Evolutionary conservation across 106 monocot species (phyloP).

Genomic region (Narthecium ossifragum): DNA sequence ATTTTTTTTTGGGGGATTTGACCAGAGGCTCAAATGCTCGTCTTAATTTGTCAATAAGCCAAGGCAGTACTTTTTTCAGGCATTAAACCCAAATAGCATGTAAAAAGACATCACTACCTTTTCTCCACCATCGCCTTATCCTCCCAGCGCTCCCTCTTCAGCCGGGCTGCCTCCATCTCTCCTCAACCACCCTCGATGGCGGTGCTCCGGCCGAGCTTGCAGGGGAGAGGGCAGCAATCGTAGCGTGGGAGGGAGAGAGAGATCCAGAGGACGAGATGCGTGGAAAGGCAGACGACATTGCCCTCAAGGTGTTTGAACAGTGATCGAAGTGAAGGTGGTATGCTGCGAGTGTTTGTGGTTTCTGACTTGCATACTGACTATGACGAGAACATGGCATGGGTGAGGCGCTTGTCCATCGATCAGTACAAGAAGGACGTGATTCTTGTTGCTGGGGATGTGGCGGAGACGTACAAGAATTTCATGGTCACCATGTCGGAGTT

Average conservation of each 20-base stretch:
- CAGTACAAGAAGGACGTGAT: constrained; percentile 44
- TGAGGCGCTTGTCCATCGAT: constrained; percentile 32
- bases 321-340: constrained; percentile 7
- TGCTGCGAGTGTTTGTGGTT: constrained; percentile 36
- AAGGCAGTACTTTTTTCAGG: too few relatives aligned
- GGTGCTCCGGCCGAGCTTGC: too few relatives aligned
- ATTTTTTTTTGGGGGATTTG: too few relatives aligned
- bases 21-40: too few relatives aligned
- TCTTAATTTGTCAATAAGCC: too few relatives aligned
- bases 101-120: too few relatives aligned
- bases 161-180: too few relatives aligned
- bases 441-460: constrained; percentile 71
- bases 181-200: too few relatives aligned
- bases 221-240: too few relatives aligned
- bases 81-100: too few relatives aligned
- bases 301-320: constrained; percentile 30
- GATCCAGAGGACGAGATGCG: not conserved
- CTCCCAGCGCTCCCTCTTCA: too few relatives aligned
- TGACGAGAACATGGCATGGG: constrained; percentile 61
- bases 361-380: constrained; percentile 81
- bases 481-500: constrained; percentile 43
- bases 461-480: constrained; percentile 60
- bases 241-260: not conserved
- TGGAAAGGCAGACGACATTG: constrained; percentile 18
- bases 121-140: too few relatives aligned